phyloP scores from a whole-genome alignment of 345 rosid genomes.

The Mangifera indica region DNA sequence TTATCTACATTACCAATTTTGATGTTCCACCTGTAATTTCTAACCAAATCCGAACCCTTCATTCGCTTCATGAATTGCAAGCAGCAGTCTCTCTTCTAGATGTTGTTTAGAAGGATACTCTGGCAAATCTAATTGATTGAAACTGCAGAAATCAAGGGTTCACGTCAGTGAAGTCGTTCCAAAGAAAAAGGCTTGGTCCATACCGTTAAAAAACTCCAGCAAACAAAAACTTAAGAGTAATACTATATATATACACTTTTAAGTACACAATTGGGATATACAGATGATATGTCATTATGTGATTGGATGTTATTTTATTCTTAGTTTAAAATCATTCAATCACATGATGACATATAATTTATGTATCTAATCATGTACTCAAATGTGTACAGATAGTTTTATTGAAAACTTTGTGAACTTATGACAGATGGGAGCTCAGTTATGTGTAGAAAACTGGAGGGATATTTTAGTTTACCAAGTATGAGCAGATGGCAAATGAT shows the following conservation, averaged over 20 bases:
- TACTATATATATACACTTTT: too few species aligned
- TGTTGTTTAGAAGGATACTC: slow-evolving; percentile 93
- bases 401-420: neutral
- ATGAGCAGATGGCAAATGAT: slow-evolving; percentile 96
- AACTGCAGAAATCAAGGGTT: slow-evolving; percentile 48
- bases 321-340: too few species aligned
- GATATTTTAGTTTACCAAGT: slow-evolving; percentile 60
- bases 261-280: too few species aligned
- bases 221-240: too few species aligned
- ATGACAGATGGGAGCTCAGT: neutral
- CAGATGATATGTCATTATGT: too few species aligned
- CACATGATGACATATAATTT: too few species aligned
- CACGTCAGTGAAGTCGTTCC: neutral
- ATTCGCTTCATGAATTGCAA: slow-evolving; percentile 91
- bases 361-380: too few species aligned
- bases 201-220: slow-evolving; percentile 1
- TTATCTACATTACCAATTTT: slow-evolving; percentile 37
- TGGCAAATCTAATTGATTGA: slow-evolving; percentile 94
- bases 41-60: slow-evolving; percentile 97
- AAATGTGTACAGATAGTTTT: too few species aligned
- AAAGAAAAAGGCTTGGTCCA: neutral
- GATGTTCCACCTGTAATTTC: slow-evolving; percentile 7
- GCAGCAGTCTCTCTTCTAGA: slow-evolving; percentile 82
- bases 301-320: too few species aligned
- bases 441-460: neutral